These are phyloP conservation scores for Lasiodiplodia theobromae DNA, from an alignment of 2,329 filamentous ascomycete genomes.

Conservation along the genomic window DNA sequence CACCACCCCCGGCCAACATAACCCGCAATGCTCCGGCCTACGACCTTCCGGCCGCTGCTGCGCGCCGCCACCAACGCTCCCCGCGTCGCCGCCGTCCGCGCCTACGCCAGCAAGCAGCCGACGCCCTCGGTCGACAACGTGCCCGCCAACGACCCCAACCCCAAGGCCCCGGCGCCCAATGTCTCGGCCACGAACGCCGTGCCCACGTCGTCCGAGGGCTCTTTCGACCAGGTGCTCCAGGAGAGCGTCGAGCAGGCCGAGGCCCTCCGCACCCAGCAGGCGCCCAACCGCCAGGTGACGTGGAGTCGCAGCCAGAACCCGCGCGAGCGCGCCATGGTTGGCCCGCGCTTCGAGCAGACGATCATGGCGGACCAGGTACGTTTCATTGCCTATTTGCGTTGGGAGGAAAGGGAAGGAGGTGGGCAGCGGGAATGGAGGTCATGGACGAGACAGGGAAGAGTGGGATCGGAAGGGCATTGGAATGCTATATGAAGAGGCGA, in stretches of 20 bases:
- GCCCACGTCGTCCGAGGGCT: conserved; percentile 58
- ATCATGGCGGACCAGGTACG: conserved; percentile 90
- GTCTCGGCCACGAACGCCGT: conserved; percentile 68
- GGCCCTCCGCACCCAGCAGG: conserved; percentile 70
- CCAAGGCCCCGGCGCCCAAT: conserved; percentile 55
- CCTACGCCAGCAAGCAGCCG: conserved; percentile 29
- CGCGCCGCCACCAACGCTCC: conserved; percentile 33
- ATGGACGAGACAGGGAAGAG: not conserved
- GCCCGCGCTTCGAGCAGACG: conserved; percentile 96
- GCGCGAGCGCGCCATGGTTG: conserved; percentile 83
- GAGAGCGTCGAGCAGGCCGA: conserved; percentile 64
- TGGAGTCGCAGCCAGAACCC: conserved; percentile 91
- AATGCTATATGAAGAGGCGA: not conserved
- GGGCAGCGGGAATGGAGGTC: not conserved
- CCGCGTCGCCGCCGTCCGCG: not conserved
- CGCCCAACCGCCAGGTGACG: conserved; percentile 79
- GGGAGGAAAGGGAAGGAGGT: not conserved
- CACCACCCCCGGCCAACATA: not conserved
- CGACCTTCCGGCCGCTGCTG: conserved; percentile 41
- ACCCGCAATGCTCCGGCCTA: conserved; percentile 35
- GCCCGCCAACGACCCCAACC: conserved; percentile 69
- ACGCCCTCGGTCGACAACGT: conserved; percentile 69
- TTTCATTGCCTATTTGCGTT: not conserved
- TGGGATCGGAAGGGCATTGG: conserved; percentile 6
- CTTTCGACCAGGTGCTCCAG: conserved; percentile 61